Evolutionary conservation across 2,329 filamentous ascomycete genomes (phyloP).

Genomic region (Chalara sp.): DNA sequence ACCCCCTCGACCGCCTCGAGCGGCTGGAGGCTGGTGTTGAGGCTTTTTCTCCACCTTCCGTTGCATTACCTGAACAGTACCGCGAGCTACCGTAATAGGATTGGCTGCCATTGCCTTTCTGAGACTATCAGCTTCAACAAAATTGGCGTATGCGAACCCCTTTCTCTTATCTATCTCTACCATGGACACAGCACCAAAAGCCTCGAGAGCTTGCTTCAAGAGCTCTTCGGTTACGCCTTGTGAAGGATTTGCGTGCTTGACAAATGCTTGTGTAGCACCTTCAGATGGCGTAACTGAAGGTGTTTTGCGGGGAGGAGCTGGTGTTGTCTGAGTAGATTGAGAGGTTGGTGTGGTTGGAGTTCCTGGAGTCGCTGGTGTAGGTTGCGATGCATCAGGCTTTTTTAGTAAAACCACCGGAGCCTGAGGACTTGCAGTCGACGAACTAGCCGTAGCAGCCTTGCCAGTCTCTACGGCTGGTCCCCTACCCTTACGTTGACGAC

Average conservation of each 20-base stretch:
- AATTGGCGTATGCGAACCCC: slow-evolving; percentile 90
- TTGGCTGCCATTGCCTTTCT: slow-evolving; percentile 76
- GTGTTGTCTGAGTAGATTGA: slow-evolving; percentile 17
- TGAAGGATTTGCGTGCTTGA: slow-evolving; percentile 80
- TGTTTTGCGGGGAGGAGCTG: slow-evolving; percentile 22
- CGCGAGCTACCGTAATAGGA: slow-evolving; percentile 75
- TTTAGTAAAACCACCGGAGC: slow-evolving; percentile 32
- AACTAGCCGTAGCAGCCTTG: slow-evolving; percentile 9
- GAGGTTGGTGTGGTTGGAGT: slow-evolving; percentile 21
- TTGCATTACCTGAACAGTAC: slow-evolving; percentile 80
- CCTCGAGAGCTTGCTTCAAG: slow-evolving; percentile 66
- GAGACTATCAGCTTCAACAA: slow-evolving; percentile 64
- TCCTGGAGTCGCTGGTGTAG: slow-evolving; percentile 17
- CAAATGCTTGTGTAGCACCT: slow-evolving; percentile 60
- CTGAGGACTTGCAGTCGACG: slow-evolving; percentile 18
- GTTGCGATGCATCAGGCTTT: slow-evolving; percentile 20
- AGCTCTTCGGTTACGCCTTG: slow-evolving; percentile 84
- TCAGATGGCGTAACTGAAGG: slow-evolving; percentile 27
- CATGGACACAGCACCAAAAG: slow-evolving; percentile 67
- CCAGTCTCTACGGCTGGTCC: slow-evolving; percentile 21
- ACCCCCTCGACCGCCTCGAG: slow-evolving; percentile 17
- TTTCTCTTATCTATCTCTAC: slow-evolving; percentile 95
- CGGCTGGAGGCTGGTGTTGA: slow-evolving; percentile 18
- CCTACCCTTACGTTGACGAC: slow-evolving; percentile 30
- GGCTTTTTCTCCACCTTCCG: slow-evolving; percentile 78